Evolutionary conservation across 305 asterid genomes (phyloP), one percentile per base, ranked within the genome.

Genomic region (Plantago lanceolata): DNA sequence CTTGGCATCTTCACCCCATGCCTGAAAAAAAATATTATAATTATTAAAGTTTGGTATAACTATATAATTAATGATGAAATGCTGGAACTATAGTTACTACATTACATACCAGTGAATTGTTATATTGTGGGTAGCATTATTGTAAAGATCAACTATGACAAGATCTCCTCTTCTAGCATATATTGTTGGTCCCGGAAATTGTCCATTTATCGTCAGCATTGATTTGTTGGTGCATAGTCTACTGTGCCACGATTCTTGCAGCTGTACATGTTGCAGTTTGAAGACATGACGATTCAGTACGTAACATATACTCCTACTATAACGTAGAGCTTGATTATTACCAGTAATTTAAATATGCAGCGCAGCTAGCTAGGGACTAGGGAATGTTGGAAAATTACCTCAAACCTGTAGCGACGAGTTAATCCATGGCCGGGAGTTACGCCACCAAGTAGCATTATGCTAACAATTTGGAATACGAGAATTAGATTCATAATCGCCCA

Each of bases 1-100:
- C 96, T 72, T 5, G 84, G 85, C 68, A 76, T 84, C 60, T 82
- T 85, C 63, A 81, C 90, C 15, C 96, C 96, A 45, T 86, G 94
- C 96, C 96, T 88, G 48, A 13, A n/a, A n/a, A n/a, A n/a, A n/a
- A n/a, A n/a, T n/a, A n/a, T n/a, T n/a, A n/a, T n/a, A n/a, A n/a
- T n/a, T n/a, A n/a, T n/a, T n/a, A n/a, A n/a, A n/a, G n/a, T n/a
- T n/a, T n/a, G n/a, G n/a, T n/a, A n/a, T n/a, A n/a, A n/a, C n/a
- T n/a, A n/a, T n/a, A n/a, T n/a, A n/a, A n/a, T n/a, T n/a, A n/a
- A n/a, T n/a, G n/a, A n/a, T n/a, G n/a, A n/a, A n/a, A n/a, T n/a
- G n/a, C n/a, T n/a, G n/a, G n/a, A n/a, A n/a, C n/a, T n/a, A n/a
- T n/a, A n/a, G n/a, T n/a, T n/a, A n/a, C n/a, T n/a, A n/a, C n/a